Evolutionary conservation across 2,329 filamentous ascomycete species (phyloP).

Genomic region (Cercospora sp.): DNA sequence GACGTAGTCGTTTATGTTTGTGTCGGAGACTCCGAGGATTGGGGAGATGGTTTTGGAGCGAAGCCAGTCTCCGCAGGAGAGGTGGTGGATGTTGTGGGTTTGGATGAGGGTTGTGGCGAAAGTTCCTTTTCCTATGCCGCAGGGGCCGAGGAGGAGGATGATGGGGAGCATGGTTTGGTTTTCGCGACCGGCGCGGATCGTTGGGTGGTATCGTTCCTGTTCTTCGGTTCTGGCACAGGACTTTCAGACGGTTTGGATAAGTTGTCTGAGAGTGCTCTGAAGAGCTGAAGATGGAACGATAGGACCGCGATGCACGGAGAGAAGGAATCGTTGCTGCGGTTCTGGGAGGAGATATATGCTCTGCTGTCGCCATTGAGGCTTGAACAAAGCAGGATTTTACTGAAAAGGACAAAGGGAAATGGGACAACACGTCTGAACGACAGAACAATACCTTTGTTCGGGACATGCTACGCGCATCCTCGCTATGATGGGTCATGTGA

Average conservation of each 20-base stretch:
- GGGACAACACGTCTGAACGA: too few species aligned
- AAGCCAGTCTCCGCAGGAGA: background rate
- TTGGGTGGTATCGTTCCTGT: background rate
- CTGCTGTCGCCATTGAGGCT: background rate
- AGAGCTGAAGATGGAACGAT: background rate
- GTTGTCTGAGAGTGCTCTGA: background rate
- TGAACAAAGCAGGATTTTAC: too few species aligned
- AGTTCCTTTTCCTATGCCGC: background rate
- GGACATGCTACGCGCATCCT: too few species aligned
- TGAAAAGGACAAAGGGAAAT: too few species aligned
- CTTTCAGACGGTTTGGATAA: background rate
- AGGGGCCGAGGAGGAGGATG: background rate
- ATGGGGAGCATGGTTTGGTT: constrained; percentile 2
- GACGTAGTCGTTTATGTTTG: background rate
- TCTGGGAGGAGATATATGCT: background rate
- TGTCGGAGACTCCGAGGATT: background rate
- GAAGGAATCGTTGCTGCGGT: background rate
- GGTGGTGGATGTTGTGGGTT: background rate
- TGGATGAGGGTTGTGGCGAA: background rate
- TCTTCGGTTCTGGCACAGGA: background rate
- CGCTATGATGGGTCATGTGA: too few species aligned
- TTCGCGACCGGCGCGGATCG: background rate
- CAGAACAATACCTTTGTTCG: too few species aligned
- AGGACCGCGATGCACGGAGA: background rate
- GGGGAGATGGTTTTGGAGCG: background rate